Evolutionary conservation across 768 basidiomycete species (phyloP).

Genomic region (Clavaria fumosa): DNA sequence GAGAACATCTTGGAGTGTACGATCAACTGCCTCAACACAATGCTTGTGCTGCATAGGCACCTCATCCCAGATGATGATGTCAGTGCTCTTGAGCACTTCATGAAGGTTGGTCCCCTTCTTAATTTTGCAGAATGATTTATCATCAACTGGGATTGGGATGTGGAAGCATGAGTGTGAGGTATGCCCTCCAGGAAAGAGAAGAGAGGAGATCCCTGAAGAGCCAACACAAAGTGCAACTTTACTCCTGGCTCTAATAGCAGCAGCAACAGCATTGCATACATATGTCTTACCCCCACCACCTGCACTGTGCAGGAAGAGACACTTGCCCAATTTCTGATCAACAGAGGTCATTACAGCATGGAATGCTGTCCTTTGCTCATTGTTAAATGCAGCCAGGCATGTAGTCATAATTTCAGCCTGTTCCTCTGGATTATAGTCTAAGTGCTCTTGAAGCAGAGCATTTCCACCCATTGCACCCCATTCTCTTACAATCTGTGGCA

Average conservation of each 20-base stretch:
- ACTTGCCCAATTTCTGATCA: constrained; percentile 7
- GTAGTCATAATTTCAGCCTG: neutral
- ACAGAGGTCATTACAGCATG: constrained; percentile 18
- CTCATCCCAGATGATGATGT: constrained; percentile 32
- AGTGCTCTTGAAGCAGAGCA: constrained; percentile 19
- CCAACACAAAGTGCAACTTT: constrained; percentile 31
- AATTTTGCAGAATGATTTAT: constrained; percentile 18
- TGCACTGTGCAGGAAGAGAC: constrained; percentile 28
- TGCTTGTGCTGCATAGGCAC: constrained; percentile 21
- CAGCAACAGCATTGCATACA: constrained; percentile 23
- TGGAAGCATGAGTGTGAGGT: constrained; percentile 36
- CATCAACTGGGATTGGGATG: constrained; percentile 24
- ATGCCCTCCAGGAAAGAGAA: constrained; percentile 28
- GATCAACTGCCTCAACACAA: constrained; percentile 25
- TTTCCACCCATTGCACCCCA: constrained; percentile 17
- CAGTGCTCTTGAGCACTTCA: constrained; percentile 18
- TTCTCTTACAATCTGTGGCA: constrained; percentile 17
- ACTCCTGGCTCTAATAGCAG: constrained; percentile 13
- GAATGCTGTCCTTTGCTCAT: constrained; percentile 19
- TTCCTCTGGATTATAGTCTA: constrained; percentile 14
- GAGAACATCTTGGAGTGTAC: constrained; percentile 20
- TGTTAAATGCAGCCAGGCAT: constrained; percentile 16
- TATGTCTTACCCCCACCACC: constrained; percentile 34
- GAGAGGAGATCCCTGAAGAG: constrained; percentile 32
- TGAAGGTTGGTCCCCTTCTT: constrained; percentile 16